Evolutionary conservation across 129 eudicot species (phyloP), one percentile per base, ranked within the genome.

Genomic region (Tanacetum coccineum): DNA sequence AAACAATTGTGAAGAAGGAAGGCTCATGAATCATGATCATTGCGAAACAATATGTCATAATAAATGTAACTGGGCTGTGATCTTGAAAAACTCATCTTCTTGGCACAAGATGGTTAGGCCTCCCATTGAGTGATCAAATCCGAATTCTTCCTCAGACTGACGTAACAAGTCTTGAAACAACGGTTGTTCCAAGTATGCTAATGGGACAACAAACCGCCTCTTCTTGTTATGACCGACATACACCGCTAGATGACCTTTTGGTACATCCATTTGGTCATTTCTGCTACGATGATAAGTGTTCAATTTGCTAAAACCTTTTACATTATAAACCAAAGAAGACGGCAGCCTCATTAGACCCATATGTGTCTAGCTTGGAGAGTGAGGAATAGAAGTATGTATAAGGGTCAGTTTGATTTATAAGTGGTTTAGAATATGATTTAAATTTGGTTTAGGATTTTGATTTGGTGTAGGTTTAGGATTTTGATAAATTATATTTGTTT

Each of bases 101-200:
- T n/a, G n/a, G n/a, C n/a, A n/a, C n/a, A n/a, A n/a, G n/a, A n/a
- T n/a, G n/a, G n/a, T n/a, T n/a, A n/a, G n/a, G n/a, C n/a, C n/a
- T n/a, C n/a, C n/a, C n/a, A n/a, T n/a, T n/a, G 76, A 51, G 20
- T 71, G 76, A 48, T 71, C 68, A 49, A 60, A 71, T 50, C 68
- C 68, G 6, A 60, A 71, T 5, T 71, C 68, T 48, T 71, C 76
- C 61, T 71, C 76, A 0, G 76, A 71, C 49, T 61, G 68, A 32
- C 62, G 76, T 61, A 71, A 61, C 44, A 71, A 60, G 2, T 60
- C 68, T 71, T 59, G 76, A 25, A 71, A 71, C 5, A 71, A 48
- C 15, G 76, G 76, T 49, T 71, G 61, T 49, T 71, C 68, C 59
- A 71, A 61, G 53, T 25, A 71, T 8, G 76, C 26, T 59, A 71